phyloP scores from a whole-genome alignment of 805 yeast genomes.

The Candida stauntonica region DNA sequence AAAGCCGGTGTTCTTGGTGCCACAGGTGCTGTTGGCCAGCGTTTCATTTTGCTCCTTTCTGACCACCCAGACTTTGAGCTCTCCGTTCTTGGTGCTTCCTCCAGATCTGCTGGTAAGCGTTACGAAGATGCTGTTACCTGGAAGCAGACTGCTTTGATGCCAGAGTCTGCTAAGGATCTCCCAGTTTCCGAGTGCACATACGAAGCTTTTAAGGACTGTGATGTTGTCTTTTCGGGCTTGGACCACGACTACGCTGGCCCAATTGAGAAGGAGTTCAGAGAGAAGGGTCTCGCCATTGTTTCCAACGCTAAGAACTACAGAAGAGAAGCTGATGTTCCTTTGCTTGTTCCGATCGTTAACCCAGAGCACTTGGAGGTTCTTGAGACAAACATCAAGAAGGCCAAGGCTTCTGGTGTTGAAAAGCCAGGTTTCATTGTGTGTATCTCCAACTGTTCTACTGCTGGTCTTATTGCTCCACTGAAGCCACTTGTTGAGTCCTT shows the following conservation, averaged over 20 bases:
- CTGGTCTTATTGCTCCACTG: constrained; percentile 94
- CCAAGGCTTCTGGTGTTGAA: constrained; percentile 49
- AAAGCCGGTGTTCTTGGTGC: constrained; percentile 91
- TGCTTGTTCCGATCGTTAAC: constrained; percentile 93
- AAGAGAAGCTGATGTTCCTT: constrained; percentile 80
- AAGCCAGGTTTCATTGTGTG: constrained; percentile 85
- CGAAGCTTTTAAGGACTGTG: constrained; percentile 80
- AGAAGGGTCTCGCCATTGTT: constrained; percentile 75
- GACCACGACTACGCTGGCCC: constrained; percentile 93
- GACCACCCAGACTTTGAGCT: constrained; percentile 89
- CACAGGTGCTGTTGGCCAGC: constrained; percentile 96
- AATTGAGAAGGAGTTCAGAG: constrained; percentile 80
- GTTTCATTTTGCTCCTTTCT: constrained; percentile 80
- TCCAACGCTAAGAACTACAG: constrained; percentile 97
- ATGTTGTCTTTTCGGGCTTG: constrained; percentile 89
- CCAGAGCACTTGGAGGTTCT: constrained; percentile 81
- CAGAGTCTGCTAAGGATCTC: constrained; percentile 57
- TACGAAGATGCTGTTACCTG: constrained; percentile 85
- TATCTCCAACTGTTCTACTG: constrained; percentile 97
- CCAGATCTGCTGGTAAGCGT: constrained; percentile 88
- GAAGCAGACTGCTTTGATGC: constrained; percentile 88
- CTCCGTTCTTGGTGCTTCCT: constrained; percentile 83
- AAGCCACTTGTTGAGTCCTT: constrained; percentile 87
- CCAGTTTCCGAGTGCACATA: constrained; percentile 75
- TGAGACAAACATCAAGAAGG: constrained; percentile 50